Base-by-base conservation (phyloP, 768 basidiomycete genomes). In the Kwoniella mangroviensis region DNA sequence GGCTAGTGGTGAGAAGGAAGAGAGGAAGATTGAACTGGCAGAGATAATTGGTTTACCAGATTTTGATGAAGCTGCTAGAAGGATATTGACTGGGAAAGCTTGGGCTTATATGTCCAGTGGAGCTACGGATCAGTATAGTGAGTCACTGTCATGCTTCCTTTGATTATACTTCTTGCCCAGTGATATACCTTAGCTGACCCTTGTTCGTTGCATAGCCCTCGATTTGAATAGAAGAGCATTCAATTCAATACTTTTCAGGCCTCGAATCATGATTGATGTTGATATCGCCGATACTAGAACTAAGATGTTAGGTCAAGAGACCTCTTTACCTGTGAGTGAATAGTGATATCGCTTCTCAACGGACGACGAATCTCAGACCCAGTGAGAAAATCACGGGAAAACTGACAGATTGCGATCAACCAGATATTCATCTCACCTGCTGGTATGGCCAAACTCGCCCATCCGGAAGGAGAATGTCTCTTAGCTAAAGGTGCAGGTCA, bases 391-490 rank as follows among this genome's bases (percentile, higher is more conserved):
- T 7, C 4, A 34, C 9, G 34, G 6, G 34, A 34, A 34, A 34
- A 7, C 34, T 34, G 34, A 34, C 34, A 34, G 34, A 34, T 7
- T 34, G 34, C 34, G 34, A 34, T 34, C 34, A 34, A 34, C 34
- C 34, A 75, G 73, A 75, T 85, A 72, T 85, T 82, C 73, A 77
- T 85, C 63, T 79, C 79, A 1, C 84, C 85, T 0, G 81, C 84
- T 2, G 84, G 84, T 1, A 84, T 84, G 83, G 84, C 83, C 0
- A 79, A 79, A 4, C 75, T 85, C 10, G 81, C 80, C 22, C 83
- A 84, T 73, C 82, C 84, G 0, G 71, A 81, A 5, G 84, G 83
- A 15, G 84, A 85, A 68, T 70, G 76, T 21, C 67, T 78, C 7
- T 63, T 84, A 5, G 79, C 82, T 49, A 74, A 78, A 62, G 83